A percentile compares a stretch with the other conserved stretches of the same genome.
These are phyloP conservation scores for Drechmeria coniospora DNA, from an alignment of 2,329 filamentous ascomycete species.

Conservation along the genomic window DNA sequence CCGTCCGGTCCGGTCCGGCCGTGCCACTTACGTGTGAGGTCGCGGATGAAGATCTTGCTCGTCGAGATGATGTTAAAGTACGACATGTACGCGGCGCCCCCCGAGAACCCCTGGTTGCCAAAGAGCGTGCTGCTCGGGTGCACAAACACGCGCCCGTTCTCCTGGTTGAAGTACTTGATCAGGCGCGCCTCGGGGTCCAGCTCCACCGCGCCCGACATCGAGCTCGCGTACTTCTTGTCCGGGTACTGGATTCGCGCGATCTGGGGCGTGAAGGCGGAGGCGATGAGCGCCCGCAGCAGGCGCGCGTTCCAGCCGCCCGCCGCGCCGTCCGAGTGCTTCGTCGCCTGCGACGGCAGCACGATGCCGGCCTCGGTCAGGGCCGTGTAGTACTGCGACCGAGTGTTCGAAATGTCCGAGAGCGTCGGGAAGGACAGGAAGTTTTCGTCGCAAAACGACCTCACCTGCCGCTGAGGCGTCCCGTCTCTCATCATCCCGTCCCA, in stretches of 20 bases:
- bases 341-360: constrained; percentile 28
- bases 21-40: constrained; percentile 60
- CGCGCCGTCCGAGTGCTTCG: constrained; percentile 15
- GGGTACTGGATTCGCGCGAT: constrained; percentile 85
- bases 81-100: constrained; percentile 60
- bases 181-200: constrained; percentile 82
- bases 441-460: constrained; percentile 66
- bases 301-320: constrained; percentile 21
- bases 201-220: constrained; percentile 77
- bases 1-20: too few species aligned
- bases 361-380: constrained; percentile 80
- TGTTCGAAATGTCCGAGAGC: constrained; percentile 76
- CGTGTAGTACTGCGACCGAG: constrained; percentile 69
- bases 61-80: constrained; percentile 91
- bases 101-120: constrained; percentile 62
- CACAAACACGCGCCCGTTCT: constrained; percentile 78
- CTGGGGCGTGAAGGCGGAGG: constrained; percentile 67
- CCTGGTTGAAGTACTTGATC: constrained; percentile 85
- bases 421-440: constrained; percentile 77
- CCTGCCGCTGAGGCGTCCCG: constrained; percentile 42
- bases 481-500: constrained; percentile 57
- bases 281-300: constrained; percentile 54
- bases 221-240: constrained; percentile 85
- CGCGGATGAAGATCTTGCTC: constrained; percentile 79
- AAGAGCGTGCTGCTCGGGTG: constrained; percentile 84